phyloP scores from a whole-genome alignment of 805 yeast species.

The Zygosaccharomyces bisporus region DNA sequence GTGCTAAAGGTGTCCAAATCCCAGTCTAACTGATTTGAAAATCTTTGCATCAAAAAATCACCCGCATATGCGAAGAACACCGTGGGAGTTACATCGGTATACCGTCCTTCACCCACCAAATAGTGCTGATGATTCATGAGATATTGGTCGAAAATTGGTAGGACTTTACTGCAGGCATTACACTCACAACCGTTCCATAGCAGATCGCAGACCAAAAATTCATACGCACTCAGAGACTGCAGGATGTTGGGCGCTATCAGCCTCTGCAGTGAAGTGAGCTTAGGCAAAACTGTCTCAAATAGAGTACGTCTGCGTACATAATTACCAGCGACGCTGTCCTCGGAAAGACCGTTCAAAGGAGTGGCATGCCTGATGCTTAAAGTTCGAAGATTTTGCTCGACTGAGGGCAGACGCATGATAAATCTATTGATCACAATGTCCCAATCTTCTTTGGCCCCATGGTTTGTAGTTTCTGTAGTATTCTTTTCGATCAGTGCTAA shows the following conservation, averaged over 20 bases:
- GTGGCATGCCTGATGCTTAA: conserved; percentile 56
- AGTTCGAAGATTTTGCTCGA: conserved; percentile 33
- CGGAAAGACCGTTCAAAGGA: conserved; percentile 52
- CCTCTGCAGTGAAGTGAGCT: conserved; percentile 39
- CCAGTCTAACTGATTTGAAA: conserved; percentile 21
- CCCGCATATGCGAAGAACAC: conserved; percentile 53
- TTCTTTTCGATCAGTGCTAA: conserved; percentile 36
- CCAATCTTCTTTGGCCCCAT: conserved; percentile 52
- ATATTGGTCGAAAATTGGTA: conserved; percentile 55
- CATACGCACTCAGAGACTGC: conserved; percentile 62
- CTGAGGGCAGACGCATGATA: conserved; percentile 37
- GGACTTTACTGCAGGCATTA: conserved; percentile 46
- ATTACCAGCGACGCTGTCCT: conserved; percentile 72
- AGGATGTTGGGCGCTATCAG: conserved; percentile 58
- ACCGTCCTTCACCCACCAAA: conserved; percentile 42
- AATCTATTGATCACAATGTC: conserved; percentile 48
- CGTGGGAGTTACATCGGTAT: conserved; percentile 59
- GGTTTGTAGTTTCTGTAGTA: conserved; percentile 38
- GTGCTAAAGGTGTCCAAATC: conserved; percentile 33
- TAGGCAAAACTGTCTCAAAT: conserved; percentile 48
- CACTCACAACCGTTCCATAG: conserved; percentile 80
- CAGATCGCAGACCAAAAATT: conserved; percentile 62
- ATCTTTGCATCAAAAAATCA: conserved; percentile 41
- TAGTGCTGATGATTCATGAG: conserved; percentile 62
- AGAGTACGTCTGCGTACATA: conserved; percentile 55